phyloP scores from a whole-genome alignment of 306 rosid genomes.

The Astragalus glycyphyllos region DNA sequence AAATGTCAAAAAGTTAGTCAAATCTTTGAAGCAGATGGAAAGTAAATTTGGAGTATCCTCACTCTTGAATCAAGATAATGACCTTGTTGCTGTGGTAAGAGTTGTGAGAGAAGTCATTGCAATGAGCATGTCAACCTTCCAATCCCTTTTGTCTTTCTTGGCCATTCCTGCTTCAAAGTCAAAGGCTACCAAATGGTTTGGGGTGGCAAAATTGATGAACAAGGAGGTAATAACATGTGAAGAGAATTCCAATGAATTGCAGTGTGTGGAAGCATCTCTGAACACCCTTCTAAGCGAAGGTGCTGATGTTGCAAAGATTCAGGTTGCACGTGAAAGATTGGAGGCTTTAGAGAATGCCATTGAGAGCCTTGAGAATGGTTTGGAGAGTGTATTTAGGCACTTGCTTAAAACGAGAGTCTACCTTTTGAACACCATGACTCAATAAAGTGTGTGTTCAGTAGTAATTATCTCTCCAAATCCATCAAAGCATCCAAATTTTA shows the following conservation, averaged over 20 bases:
- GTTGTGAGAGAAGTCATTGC: conserved; percentile 47
- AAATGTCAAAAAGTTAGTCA: conserved; percentile 48
- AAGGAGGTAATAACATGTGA: conserved; percentile 48
- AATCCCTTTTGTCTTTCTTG: conserved; percentile 51
- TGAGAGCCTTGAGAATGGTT: conserved; percentile 58
- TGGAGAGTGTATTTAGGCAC: conserved; percentile 62
- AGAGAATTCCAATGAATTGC: conserved; percentile 53
- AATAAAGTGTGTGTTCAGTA: conserved; percentile 29
- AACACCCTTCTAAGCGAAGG: conserved; percentile 29
- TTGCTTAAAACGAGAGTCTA: conserved; percentile 64
- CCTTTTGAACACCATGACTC: conserved; percentile 67
- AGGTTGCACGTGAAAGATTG: conserved; percentile 40
- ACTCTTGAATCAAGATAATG: conserved; percentile 45
- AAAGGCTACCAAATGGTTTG: conserved; percentile 48
- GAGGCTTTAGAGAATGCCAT: conserved; percentile 58
- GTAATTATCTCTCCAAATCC: not conserved
- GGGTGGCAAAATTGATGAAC: conserved; percentile 56
- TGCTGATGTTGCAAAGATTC: conserved; percentile 45
- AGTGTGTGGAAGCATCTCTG: conserved; percentile 51
- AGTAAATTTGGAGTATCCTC: conserved; percentile 44
- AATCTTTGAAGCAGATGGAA: conserved; percentile 50
- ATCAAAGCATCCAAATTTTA: not conserved
- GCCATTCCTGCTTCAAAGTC: conserved; percentile 44
- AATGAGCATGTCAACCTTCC: conserved; percentile 51
- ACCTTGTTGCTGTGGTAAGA: conserved; percentile 36